Conservation (phyloP, 345 rosid genomes). For the Populus deltoides region DNA sequence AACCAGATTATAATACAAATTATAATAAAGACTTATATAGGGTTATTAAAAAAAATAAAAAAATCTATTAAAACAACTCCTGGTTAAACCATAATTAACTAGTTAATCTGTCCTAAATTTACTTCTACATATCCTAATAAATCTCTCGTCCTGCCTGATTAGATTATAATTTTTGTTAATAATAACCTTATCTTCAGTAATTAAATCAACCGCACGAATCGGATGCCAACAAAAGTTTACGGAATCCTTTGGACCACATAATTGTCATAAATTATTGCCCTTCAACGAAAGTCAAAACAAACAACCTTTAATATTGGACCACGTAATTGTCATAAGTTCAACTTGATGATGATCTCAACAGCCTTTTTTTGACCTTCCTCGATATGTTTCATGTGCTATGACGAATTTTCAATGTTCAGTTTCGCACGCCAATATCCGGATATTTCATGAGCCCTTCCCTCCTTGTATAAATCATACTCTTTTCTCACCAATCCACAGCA, state of each 20-base stretch:
- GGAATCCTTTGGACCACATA: too few relatives aligned
- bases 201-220: too few relatives aligned
- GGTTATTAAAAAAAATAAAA: too few relatives aligned
- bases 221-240: too few relatives aligned
- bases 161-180: too few relatives aligned
- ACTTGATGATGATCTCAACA: not conserved
- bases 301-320: not conserved
- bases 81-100: too few relatives aligned
- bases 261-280: not conserved
- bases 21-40: accelerated
- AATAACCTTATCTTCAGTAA: too few relatives aligned
- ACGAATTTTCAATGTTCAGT: not conserved
- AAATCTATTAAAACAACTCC: too few relatives aligned
- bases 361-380: not conserved
- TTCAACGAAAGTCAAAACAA: not conserved
- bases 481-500: not conserved
- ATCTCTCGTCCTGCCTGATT: too few relatives aligned
- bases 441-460: not conserved
- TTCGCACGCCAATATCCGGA: not conserved
- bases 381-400: accelerated
- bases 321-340: not conserved
- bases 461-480: not conserved
- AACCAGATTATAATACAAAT: too few relatives aligned
- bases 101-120: too few relatives aligned
- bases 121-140: too few relatives aligned